Base-by-base conservation (phyloP, 257 asterid genomes). In the Ehretia macrophylla region DNA sequence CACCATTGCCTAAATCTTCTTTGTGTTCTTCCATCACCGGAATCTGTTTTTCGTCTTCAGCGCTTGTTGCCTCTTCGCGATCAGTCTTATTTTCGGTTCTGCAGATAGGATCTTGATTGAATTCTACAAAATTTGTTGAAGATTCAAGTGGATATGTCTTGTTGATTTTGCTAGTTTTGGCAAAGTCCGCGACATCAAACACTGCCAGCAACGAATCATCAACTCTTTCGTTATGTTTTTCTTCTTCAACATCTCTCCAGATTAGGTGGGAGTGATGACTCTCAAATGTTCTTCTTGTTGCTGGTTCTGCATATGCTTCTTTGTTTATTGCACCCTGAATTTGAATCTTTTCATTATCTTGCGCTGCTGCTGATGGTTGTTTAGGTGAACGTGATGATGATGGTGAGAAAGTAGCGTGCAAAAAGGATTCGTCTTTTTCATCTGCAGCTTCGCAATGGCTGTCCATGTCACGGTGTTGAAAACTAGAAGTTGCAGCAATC, bases 401-500 rank as follows among this genome's bases (percentile, higher is more conserved):
- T 18, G 65, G 66, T 3, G 59, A 50, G 14, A 13, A 22, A 51
- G 56, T 32, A 52, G n/a, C 38, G 10, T 11, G 49, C 27, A 46
- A 40, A 42, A 32, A 10, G 53, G 48, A 16, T 17, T 44, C 58
- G 23, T 53, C 73, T 8, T 57, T 46, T n/a, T 16, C 14, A 32
- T 12, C 32, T 27, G 22, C 19, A 59, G 19, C 14, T 6, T 59
- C 58, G 17, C 32, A 63, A 2, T 17, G 55, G 27, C 62, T 27
- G 35, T 27, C 35, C 35, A 27, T 69, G 0, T 56, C 75, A 46
- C 32, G 39, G 62, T 79, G n/a, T n/a, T n/a, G 79, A 53, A 60
- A 35, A 57, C 64, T 22, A 16, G 85, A 79, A 53, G 86, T 70
- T 61, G 65, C 81, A 0, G 60, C 71, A 17, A 86, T 83, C 14